Evolutionary conservation across 2,329 filamentous ascomycete species (phyloP).

Genomic region (Magnaporthales sp.): DNA sequence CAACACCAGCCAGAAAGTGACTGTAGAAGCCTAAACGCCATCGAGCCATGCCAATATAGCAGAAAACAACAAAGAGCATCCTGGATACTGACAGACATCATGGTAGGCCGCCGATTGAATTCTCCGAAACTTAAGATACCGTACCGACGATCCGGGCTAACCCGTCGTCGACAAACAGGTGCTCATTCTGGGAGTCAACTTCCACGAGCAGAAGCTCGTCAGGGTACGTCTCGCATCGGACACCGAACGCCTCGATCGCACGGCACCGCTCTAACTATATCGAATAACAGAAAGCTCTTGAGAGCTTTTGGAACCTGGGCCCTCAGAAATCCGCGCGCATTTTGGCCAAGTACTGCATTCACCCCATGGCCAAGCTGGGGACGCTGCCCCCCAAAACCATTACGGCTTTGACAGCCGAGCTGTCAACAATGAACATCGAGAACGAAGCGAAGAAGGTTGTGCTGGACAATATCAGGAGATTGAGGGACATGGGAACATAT

Average conservation of each 20-base stretch:
- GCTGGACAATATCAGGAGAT: slow-evolving; percentile 72
- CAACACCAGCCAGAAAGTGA: background rate
- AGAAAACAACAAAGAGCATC: background rate
- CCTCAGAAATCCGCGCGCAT: slow-evolving; percentile 60
- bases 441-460: slow-evolving; percentile 73
- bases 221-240: slow-evolving; percentile 47
- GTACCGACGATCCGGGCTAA: background rate
- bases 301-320: slow-evolving; percentile 81
- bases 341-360: slow-evolving; percentile 83
- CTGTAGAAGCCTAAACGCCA: background rate
- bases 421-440: slow-evolving; percentile 89
- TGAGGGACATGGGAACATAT: slow-evolving; percentile 88
- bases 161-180: slow-evolving; percentile 40
- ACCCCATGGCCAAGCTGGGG: slow-evolving; percentile 72
- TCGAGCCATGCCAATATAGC: slow-evolving; percentile 2
- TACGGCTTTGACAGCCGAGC: slow-evolving; percentile 72
- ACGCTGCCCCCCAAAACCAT: slow-evolving; percentile 67
- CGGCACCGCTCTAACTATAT: background rate
- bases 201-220: slow-evolving; percentile 74
- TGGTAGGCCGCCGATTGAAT: background rate
- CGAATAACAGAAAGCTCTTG: slow-evolving; percentile 54
- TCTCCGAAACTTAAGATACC: background rate
- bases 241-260: background rate
- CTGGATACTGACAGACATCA: background rate
- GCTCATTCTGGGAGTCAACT: slow-evolving; percentile 80